phyloP scores from a whole-genome alignment of 352 stramenopile species.

The Pythium volutum region DNA sequence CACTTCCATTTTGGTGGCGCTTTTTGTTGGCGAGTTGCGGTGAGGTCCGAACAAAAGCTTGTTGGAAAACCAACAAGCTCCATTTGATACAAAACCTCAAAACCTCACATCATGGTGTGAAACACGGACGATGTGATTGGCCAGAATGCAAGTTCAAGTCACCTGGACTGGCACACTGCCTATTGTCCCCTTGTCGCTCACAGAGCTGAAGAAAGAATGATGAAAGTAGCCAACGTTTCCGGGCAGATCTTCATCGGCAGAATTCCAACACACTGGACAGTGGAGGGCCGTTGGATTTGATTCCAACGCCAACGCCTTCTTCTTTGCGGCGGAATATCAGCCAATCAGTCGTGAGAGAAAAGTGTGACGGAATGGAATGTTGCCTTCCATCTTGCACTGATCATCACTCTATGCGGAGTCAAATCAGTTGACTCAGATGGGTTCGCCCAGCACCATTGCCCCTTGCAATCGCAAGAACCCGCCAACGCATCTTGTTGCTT shows the following conservation, averaged over 20 bases:
- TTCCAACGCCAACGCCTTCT: neutral
- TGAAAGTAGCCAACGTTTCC: neutral
- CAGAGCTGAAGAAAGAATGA: neutral
- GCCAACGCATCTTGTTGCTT: too few relatives aligned
- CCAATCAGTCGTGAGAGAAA: slow-evolving; percentile 1
- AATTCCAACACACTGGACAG: neutral
- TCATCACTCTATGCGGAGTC: neutral
- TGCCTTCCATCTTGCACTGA: neutral
- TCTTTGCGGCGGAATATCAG: neutral
- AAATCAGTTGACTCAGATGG: neutral
- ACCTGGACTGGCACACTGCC: neutral
- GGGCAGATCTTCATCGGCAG: neutral
- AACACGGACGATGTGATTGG: slow-evolving; percentile 6
- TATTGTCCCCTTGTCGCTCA: neutral
- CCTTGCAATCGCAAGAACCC: too few relatives aligned
- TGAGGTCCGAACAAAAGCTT: neutral
- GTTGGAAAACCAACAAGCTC: neutral
- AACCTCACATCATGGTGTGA: neutral
- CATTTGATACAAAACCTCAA: neutral
- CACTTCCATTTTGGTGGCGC: neutral
- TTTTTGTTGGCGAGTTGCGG: neutral
- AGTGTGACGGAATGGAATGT: neutral
- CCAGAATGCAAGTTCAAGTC: slow-evolving; percentile 11
- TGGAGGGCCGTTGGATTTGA: neutral
- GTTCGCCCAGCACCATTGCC: neutral